Evolutionary conservation across 177 flowering plant species (phyloP).

Genomic region (Telopea speciosissima): DNA sequence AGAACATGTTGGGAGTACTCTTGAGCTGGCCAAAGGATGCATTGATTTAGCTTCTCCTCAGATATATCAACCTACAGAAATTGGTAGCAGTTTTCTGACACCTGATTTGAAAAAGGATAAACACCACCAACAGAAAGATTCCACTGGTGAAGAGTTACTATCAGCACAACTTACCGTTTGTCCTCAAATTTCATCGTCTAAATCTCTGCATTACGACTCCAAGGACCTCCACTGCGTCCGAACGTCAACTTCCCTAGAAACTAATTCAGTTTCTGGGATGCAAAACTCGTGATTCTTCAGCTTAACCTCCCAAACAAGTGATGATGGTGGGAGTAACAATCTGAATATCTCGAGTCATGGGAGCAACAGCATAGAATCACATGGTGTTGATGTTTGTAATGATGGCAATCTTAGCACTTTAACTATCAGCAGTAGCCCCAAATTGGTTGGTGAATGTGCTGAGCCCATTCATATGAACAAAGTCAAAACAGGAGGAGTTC

Average conservation of each 20-base stretch:
- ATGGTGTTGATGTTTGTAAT: background rate
- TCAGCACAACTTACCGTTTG: constrained; percentile 2
- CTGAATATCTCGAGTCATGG: constrained; percentile 9
- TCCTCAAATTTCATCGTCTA: constrained; percentile 6
- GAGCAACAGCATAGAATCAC: constrained; percentile 10
- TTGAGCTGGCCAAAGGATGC: constrained; percentile 9
- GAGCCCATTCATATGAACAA: constrained; percentile 4
- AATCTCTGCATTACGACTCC: background rate
- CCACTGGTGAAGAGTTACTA: constrained; percentile 1
- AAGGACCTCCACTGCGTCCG: constrained; percentile 1
- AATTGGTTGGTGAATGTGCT: constrained; percentile 7
- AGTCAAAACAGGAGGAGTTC: background rate
- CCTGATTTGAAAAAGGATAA: constrained; percentile 4
- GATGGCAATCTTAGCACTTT: background rate
- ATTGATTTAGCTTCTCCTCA: background rate
- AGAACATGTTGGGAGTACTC: constrained; percentile 3
- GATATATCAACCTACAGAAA: background rate
- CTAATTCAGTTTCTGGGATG: constrained; percentile 3
- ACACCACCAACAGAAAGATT: background rate
- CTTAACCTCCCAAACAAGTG: constrained; percentile 6
- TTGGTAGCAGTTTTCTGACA: background rate
- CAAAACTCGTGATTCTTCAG: background rate
- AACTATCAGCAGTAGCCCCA: background rate
- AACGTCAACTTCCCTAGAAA: background rate
- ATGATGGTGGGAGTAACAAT: constrained; percentile 3